Evolutionary conservation across 768 basidiomycete species (phyloP), one percentile per base, ranked within the genome.

Genomic region (Suillus alpinus): DNA sequence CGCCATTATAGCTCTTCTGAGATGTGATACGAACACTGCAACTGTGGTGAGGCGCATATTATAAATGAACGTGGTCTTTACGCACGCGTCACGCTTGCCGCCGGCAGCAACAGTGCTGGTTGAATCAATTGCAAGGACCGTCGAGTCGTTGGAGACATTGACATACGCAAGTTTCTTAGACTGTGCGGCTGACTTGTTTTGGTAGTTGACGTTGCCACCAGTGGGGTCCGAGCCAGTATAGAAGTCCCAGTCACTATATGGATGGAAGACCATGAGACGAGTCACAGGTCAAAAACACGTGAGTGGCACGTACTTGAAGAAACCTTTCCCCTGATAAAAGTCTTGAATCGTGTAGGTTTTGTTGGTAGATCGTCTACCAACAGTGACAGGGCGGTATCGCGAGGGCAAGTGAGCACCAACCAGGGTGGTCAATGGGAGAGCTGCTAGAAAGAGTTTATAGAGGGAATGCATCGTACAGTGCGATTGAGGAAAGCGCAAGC

Each of bases 141-240:
- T 81, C 26, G 83, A 80, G 31, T 81, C 81, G 65, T 86, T 83
- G 32, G 67, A 72, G n/a, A 70, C 69, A 62, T 88, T 80, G 29
- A 91, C 82, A 66, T 80, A 87, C 1, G 88, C 85, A 41, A 93
- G 81, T 2, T 80, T 79, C 43, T 83, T 76, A 14, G 71, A 64
- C 58, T 73, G 73, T 1, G 89, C 89, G 29, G 83, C 73, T 1
- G 72, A 67, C 66, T 75, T 69, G 37, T 66, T 73, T 62, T 84
- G 76, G 69, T 85, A 93, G 59, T 83, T 79, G 56, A 93, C 92
- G 29, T 74, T 74, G n/a, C 91, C 91, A 63, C 84, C 74, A 0
- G 91, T 92, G 3, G 91, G 91, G 71, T 93, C 91, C 13, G 72
- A 16, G 4, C 64, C 73, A 13, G 78, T 78, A 74, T 83, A 91